A percentile compares a stretch with the other conserved stretches of the same genome.
Conservation (phyloP, 129 eudicot genomes). For the Flaveria robusta region DNA sequence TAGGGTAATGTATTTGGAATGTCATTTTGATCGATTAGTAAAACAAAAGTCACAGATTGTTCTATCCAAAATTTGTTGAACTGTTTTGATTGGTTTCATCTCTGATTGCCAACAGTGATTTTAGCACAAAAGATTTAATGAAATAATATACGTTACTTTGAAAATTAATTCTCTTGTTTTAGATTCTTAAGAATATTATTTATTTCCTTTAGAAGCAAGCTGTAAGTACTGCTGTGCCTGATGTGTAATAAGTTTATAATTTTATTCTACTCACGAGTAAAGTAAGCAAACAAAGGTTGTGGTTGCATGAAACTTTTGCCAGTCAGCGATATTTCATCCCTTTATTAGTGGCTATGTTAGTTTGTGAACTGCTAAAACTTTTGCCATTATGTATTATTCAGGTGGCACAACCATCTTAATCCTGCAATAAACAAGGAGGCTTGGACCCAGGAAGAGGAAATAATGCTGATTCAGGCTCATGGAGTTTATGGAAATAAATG, state of each 20-base stretch:
- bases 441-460: conserved; percentile 90
- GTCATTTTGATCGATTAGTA: too few species aligned
- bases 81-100: too few species aligned
- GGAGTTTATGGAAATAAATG: conserved; percentile 78
- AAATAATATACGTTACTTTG: not conserved
- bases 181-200: not conserved
- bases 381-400: conserved; percentile 28
- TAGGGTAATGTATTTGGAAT: too few species aligned
- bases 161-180: not conserved
- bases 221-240: not conserved
- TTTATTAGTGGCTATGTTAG: not conserved
- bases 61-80: too few species aligned
- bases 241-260: not conserved
- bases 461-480: conserved; percentile 65
- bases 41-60: too few species aligned
- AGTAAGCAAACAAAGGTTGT: too few species aligned
- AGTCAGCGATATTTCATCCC: not conserved
- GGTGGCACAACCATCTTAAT: conserved; percentile 97
- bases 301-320: not conserved
- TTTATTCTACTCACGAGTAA: too few species aligned
- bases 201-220: not conserved
- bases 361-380: not conserved
- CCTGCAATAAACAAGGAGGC: conserved; percentile 82
- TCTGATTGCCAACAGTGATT: not conserved
- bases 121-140: not conserved